Base-by-base conservation (phyloP, 2,329 filamentous ascomycete genomes). In the Diplodia seriata region DNA sequence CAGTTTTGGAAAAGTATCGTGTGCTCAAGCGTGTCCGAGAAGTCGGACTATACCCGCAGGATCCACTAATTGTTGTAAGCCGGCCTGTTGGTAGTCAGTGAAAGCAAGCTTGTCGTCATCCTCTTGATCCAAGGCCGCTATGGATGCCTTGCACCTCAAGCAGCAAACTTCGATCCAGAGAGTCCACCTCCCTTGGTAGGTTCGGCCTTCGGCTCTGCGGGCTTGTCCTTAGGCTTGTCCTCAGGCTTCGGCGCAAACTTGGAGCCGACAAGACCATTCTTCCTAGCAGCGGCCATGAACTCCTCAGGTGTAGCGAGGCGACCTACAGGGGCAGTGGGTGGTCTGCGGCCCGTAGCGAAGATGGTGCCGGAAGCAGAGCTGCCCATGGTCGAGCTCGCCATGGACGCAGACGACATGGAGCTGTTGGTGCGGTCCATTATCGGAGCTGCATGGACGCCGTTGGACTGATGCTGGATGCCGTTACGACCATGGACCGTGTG, bases 251-350 rank as follows among this genome's bases (percentile, higher is more conserved):
- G 56, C 0, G 66, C 66, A 26, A 53, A 47, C 36, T 55, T 67
- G 8, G 55, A 67, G 15, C 23, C 56, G 14, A 12, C 7, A 23
- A 65, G 49, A 18, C 62, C 62, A 2, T 7, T 51, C 18, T 31
- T 23, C 66, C 18, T 53, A 1, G 33, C 49, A 43, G 56, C 66
- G n/a, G 47, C 33, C 55, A 67, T 62, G 66, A 67, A 67, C 6
- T 61, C 66, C 23, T 62, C 47, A n/a, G 55, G 26, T 1, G 55
- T 31, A 11, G 38, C 55, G 7, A 67, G 54, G 8, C 36, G 23
- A 3, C 43, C 43, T 18, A 12, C 26, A 12, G 33, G 36, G 6
- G 18, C 5, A 6, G 8, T 9, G 1, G 59, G 47, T 6, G n/a
- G 26, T 20, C 59, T 63, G 7, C n/a, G 43, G 29, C 29, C 7